Conservation (phyloP, 352 stramenopile species). For the Phytophthora ohioensis region DNA sequence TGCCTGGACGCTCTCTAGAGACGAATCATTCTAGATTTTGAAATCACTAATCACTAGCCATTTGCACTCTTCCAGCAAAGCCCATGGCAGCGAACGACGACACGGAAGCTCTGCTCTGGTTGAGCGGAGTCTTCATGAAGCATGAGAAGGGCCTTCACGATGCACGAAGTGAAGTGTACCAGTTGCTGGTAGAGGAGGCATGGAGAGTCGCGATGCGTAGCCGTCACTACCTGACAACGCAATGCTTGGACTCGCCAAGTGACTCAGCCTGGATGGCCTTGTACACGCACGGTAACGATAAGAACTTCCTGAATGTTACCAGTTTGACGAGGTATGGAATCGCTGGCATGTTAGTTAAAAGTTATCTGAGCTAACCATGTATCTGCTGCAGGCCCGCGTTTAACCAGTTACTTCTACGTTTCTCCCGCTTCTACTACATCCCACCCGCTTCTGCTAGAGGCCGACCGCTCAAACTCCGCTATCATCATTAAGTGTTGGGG, state of each 20-base stretch:
- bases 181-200: neutral
- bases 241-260: conserved; percentile 6
- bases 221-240: conserved; percentile 6
- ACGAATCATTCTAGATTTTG: too few species aligned
- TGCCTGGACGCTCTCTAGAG: too few species aligned
- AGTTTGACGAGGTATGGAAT: neutral
- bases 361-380: neutral
- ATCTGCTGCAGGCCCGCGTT: conserved; percentile 1
- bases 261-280: conserved; percentile 11
- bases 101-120: neutral
- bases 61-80: neutral
- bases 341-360: too few species aligned
- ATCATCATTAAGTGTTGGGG: conserved; percentile 13
- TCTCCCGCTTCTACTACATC: conserved; percentile 11
- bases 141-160: neutral
- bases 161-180: neutral
- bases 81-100: neutral
- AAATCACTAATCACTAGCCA: neutral
- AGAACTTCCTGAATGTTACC: neutral
- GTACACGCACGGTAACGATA: neutral
- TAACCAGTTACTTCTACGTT: neutral
- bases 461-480: neutral
- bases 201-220: conserved; percentile 12
- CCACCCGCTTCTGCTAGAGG: neutral
- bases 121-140: neutral